Evolutionary conservation across 1,284 basidiomycete species (phyloP).

Genomic region (Phaffia rhodozyma): DNA sequence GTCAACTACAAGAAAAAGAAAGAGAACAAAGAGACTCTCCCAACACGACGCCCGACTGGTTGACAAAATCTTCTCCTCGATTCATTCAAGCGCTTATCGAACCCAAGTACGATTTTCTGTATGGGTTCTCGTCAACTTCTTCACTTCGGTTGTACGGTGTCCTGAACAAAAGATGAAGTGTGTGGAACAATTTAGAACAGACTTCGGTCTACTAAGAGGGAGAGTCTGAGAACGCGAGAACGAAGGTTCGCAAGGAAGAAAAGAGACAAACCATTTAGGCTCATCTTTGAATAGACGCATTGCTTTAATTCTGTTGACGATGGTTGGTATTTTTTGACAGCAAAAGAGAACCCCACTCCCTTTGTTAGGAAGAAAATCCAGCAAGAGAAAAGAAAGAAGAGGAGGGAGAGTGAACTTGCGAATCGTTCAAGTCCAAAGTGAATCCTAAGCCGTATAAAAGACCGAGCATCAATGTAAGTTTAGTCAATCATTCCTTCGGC

Average conservation of each 20-base stretch:
- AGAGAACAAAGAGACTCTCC: no score
- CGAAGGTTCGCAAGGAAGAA: not conserved
- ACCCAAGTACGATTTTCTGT: slow-evolving; percentile 11
- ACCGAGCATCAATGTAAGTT: no score
- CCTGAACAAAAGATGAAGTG: not conserved
- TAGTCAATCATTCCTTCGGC: no score
- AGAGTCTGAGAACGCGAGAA: not conserved
- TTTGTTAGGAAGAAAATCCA: slow-evolving; percentile 22
- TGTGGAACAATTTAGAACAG: not conserved
- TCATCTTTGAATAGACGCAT: slow-evolving; percentile 76
- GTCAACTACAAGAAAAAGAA: no score
- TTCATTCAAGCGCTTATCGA: not conserved
- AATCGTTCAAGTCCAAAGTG: no score
- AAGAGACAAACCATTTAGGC: slow-evolving; percentile 52
- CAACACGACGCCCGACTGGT: no score
- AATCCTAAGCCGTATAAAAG: no score
- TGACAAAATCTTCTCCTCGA: no score
- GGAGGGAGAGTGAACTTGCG: not conserved
- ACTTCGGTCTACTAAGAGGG: not conserved
- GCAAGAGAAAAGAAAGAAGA: not conserved
- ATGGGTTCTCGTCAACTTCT: slow-evolving; percentile 13
- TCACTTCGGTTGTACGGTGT: no score
- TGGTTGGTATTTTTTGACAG: slow-evolving; percentile 51
- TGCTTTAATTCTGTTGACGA: slow-evolving; percentile 60
- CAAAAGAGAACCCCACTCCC: slow-evolving; percentile 21